These are phyloP conservation scores for Kwoniella sp. DNA, from an alignment of 768 basidiomycete species.

Conservation along the genomic window DNA sequence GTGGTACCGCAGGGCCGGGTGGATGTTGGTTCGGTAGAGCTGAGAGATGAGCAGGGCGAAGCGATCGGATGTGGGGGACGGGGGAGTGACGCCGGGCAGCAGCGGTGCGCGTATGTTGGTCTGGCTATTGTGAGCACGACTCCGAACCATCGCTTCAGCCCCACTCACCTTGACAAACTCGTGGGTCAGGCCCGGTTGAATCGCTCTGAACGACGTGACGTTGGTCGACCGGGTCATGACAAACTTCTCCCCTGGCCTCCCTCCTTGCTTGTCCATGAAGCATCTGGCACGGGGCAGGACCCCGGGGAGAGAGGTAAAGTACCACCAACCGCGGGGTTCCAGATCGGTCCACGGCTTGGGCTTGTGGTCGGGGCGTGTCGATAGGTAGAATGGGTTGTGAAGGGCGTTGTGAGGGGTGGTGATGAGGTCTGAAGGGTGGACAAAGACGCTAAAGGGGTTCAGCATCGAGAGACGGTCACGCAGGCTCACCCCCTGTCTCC, in stretches of 20 bases:
- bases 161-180: conserved; percentile 14
- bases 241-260: conserved; percentile 9
- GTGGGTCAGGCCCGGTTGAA: conserved; percentile 1
- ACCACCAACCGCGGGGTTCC: conserved; percentile 10
- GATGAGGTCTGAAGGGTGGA: conserved; percentile 2
- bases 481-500: conserved; percentile 2
- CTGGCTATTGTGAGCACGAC: neutral
- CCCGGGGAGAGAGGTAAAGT: conserved; percentile 6
- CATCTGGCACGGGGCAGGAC: conserved; percentile 7
- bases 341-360: conserved; percentile 5
- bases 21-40: conserved; percentile 7
- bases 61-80: neutral
- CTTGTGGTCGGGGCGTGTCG: neutral
- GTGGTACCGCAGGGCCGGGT: conserved; percentile 10
- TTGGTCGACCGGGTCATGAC: conserved; percentile 10
- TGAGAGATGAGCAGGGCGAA: conserved; percentile 7
- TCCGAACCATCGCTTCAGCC: neutral
- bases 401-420: conserved; percentile 8
- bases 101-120: conserved; percentile 9
- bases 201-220: conserved; percentile 5
- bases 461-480: neutral
- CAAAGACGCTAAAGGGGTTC: neutral
- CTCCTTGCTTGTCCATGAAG: conserved; percentile 12
- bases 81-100: conserved; percentile 3
- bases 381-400: conserved; percentile 8